Conservation (phyloP, 2,329 filamentous ascomycete genomes). For the Ambrosiella beaveri region DNA sequence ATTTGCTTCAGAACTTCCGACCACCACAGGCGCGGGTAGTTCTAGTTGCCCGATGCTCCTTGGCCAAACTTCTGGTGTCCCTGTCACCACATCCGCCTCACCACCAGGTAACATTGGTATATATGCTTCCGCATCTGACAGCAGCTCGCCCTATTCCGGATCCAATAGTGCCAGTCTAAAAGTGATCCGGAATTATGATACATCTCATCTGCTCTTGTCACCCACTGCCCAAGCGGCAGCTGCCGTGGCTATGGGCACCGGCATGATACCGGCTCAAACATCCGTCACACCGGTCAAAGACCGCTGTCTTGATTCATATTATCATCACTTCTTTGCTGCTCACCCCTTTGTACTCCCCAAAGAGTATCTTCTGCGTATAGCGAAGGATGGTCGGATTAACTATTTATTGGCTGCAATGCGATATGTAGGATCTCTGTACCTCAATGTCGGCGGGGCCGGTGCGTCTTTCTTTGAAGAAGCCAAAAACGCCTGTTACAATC, state of each 20-base stretch:
- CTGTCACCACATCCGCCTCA: slow-evolving; percentile 14
- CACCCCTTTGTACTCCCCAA: slow-evolving; percentile 43
- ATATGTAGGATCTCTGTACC: slow-evolving; percentile 39
- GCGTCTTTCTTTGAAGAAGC: slow-evolving; percentile 42
- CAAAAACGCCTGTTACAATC: slow-evolving; percentile 28
- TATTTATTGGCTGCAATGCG: slow-evolving; percentile 36
- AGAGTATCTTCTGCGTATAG: slow-evolving; percentile 29
- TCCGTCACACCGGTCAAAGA: slow-evolving; percentile 27
- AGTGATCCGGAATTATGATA: slow-evolving; percentile 23
- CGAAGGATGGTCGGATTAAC: slow-evolving; percentile 30
- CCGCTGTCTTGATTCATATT: slow-evolving; percentile 40
- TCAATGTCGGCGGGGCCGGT: slow-evolving; percentile 29
- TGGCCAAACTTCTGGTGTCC: slow-evolving; percentile 20
- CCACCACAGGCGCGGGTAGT: slow-evolving; percentile 8
- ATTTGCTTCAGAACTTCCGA: slow-evolving; percentile 1
- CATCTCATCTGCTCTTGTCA: slow-evolving; percentile 12
- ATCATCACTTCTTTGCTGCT: slow-evolving; percentile 37
- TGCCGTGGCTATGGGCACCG: slow-evolving; percentile 5
- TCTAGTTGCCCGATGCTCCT: slow-evolving; percentile 30
- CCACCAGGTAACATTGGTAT: slow-evolving; percentile 7
- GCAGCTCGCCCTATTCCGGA: slow-evolving; percentile 1
- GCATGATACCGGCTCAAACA: slow-evolving; percentile 16
- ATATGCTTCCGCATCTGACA: slow-evolving; percentile 9
- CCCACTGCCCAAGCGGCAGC: slow-evolving; percentile 13
- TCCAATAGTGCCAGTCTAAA: slow-evolving; percentile 21